Percentiles rank a stretch among this genome's conserved stretches.
These are phyloP conservation scores for Phellopilus nigrolimitatus DNA, from an alignment of 1,284 basidiomycete species.

Conservation along the genomic window DNA sequence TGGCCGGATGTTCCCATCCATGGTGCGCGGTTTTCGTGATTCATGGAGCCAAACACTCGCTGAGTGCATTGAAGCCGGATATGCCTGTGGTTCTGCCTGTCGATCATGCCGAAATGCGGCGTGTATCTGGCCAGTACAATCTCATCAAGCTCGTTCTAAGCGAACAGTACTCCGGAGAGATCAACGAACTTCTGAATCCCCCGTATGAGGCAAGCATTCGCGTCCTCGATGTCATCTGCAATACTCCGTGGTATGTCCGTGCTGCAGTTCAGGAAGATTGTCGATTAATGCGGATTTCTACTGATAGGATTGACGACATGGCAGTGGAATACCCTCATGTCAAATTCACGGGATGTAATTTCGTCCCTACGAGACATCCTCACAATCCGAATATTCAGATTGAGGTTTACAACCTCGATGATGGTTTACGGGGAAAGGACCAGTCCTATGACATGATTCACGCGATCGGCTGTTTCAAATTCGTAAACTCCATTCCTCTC, in stretches of 20 bases:
- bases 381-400: constrained; percentile 15
- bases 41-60: not conserved
- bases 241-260: constrained; percentile 17
- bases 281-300: not conserved
- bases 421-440: constrained; percentile 16
- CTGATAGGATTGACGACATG: constrained; percentile 22
- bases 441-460: constrained; percentile 18
- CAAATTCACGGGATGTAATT: constrained; percentile 18
- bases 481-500: constrained; percentile 9
- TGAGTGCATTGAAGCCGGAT: constrained; percentile 2
- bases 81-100: constrained; percentile 19
- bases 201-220: constrained; percentile 15
- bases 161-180: constrained; percentile 8
- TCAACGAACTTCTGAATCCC: constrained; percentile 18
- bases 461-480: constrained; percentile 14
- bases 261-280: not conserved
- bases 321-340: constrained; percentile 19
- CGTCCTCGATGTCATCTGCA: constrained; percentile 17
- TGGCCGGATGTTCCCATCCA: constrained; percentile 17
- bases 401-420: constrained; percentile 18
- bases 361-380: constrained; percentile 18
- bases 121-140: constrained; percentile 12
- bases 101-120: constrained; percentile 17
- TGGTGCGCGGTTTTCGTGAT: constrained; percentile 3
- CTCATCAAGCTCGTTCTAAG: constrained; percentile 14